Evolutionary conservation across 2,329 filamentous ascomycete species (phyloP), one percentile per base, ranked within the genome.

Genomic region (Fusarium sp.): DNA sequence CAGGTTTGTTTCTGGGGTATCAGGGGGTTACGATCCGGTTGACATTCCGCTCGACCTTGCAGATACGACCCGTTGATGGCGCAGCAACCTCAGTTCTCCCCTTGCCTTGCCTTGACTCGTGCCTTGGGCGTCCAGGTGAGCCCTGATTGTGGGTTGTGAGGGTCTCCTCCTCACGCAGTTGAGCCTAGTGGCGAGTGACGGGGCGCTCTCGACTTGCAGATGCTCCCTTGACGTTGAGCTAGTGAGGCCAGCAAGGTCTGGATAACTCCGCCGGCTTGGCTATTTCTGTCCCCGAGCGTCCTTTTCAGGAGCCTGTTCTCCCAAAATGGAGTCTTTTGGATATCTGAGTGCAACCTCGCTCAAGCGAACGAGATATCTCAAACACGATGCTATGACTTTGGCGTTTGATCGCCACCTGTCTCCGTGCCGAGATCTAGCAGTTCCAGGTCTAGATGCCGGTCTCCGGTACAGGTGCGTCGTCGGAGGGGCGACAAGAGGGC

Each of bases 1-100:
- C 61, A 71, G 34, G 32, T 52, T 70, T 48, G 70, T 77, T 76
- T 75, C 72, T 67, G 71, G 75, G 70, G 70, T 72, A 74, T 75
- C 71, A 71, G 69, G 75, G 72, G 68, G 45, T 68, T 43, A 35
- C 60, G 54, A 45, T 66, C 34, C 64, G 60, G 60, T 66, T 73
- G 60, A 45, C 66, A 27, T 54, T 65, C 43, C 69, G 65, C 71
- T 65, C 67, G 71, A 68, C 69, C 70, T 67, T 78, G 70, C 74
- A 77, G 63, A 70, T 71, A 73, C 63, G 67, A 68, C 66, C 64
- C 39, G 48, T 62, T 52, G 63, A 56, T 34, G 48, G 67, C 66
- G 61, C 60, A 66, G 61, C 64, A 62, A 64, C 9, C 9, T 32
- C 48, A 45, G 45, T 56, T 41, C 25, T 30, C n/a, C 43, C 59